These are phyloP conservation scores for Pichia nanzhaoensis DNA, from an alignment of 805 yeast species.

Conservation along the genomic window DNA sequence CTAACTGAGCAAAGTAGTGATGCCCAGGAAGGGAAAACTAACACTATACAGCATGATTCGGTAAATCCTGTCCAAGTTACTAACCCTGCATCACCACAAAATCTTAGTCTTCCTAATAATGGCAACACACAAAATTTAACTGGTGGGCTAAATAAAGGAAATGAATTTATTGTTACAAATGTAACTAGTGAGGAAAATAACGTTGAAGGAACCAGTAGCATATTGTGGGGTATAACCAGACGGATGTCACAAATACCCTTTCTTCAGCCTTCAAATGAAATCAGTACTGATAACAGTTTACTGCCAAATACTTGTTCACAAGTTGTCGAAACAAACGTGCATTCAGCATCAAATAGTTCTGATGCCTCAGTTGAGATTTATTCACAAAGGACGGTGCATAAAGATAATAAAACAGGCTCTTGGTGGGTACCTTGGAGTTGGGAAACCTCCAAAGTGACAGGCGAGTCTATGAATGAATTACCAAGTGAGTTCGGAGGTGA, in stretches of 20 bases:
- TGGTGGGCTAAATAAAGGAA: too few species aligned
- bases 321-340: neutral
- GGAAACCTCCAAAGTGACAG: neutral
- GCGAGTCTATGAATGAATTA: constrained; percentile 1
- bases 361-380: neutral
- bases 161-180: too few species aligned
- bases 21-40: too few species aligned
- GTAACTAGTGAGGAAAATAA: too few species aligned
- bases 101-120: too few species aligned
- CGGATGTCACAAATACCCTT: constrained; percentile 2
- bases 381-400: neutral
- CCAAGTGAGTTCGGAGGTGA: neutral
- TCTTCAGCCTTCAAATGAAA: neutral
- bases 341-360: neutral
- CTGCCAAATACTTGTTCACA: constrained; percentile 2
- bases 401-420: neutral
- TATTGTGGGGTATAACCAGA: constrained; percentile 9
- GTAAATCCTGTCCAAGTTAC: too few species aligned
- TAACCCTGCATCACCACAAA: too few species aligned
- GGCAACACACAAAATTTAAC: too few species aligned
- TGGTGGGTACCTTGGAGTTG: constrained; percentile 15
- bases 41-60: too few species aligned
- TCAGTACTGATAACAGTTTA: neutral
- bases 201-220: neutral
- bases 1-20: too few species aligned